These are phyloP conservation scores for Colletotrichum aenigma DNA, from an alignment of 2,329 filamentous ascomycete genomes.

Conservation along the genomic window DNA sequence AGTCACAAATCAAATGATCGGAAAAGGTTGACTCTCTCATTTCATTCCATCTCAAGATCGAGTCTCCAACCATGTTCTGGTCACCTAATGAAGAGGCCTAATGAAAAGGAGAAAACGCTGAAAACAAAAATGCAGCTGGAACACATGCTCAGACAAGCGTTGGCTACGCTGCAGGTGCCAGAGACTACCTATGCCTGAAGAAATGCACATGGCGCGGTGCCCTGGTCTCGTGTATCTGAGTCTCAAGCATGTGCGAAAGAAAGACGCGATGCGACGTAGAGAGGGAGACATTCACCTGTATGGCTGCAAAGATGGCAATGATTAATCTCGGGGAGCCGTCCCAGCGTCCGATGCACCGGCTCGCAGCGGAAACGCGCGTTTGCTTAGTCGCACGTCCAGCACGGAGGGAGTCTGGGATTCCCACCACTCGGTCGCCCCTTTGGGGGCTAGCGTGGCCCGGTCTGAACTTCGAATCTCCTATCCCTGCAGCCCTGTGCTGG, in stretches of 20 bases:
- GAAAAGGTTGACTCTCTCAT: neutral
- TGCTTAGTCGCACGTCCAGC: neutral
- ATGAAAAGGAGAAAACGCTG: neutral
- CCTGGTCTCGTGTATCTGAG: neutral
- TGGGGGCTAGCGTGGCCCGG: neutral
- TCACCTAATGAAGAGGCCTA: neutral
- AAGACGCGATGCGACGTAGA: neutral
- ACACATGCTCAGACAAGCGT: conserved; percentile 5
- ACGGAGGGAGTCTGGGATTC: neutral
- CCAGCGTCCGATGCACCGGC: neutral
- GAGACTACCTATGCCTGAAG: neutral
- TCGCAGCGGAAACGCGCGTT: neutral
- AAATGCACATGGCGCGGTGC: neutral
- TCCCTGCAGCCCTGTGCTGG: conserved; percentile 9
- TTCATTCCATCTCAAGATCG: neutral
- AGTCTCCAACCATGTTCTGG: neutral
- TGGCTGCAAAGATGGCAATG: neutral
- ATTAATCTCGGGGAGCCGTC: neutral
- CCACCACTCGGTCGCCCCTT: neutral
- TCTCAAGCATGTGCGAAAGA: neutral
- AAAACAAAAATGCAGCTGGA: neutral
- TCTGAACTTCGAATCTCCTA: neutral
- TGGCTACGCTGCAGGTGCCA: neutral
- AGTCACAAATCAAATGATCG: neutral
- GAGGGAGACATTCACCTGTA: neutral